phyloP scores from a whole-genome alignment of 2,329 filamentous ascomycete species.

The Penicillium nordicum region DNA sequence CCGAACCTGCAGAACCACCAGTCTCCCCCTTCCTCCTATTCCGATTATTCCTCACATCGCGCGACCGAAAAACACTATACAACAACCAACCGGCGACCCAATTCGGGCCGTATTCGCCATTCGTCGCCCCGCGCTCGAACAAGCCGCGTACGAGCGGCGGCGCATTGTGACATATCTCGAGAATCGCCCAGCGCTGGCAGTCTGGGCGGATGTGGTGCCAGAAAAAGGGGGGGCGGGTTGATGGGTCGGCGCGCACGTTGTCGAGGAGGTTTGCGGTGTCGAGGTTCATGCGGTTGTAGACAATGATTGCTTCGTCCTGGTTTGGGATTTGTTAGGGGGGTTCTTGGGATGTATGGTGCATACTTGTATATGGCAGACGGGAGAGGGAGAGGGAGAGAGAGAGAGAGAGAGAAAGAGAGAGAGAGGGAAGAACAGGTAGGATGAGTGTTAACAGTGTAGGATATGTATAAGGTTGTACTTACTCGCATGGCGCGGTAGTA shows the following conservation, averaged over 20 bases:
- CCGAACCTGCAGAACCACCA: conserved; percentile 10
- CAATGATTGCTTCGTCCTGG: conserved; percentile 45
- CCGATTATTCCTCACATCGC: conserved; percentile 47
- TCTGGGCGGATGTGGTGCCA: conserved; percentile 48
- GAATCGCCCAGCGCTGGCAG: conserved; percentile 41
- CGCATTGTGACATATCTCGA: conserved; percentile 43
- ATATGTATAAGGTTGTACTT: conserved; percentile 15
- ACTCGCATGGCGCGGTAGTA: conserved; percentile 47
- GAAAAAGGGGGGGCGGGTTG: conserved; percentile 43
- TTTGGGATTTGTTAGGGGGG: not conserved
- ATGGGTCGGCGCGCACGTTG: conserved; percentile 36
- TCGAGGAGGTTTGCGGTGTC: conserved; percentile 42
- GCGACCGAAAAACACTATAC: conserved; percentile 48
- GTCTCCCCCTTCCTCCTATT: conserved; percentile 41
- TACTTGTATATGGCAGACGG: not conserved
- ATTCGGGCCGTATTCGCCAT: conserved; percentile 45
- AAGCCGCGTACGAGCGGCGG: conserved; percentile 37
- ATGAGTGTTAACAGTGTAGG: not conserved
- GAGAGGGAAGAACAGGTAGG: not conserved
- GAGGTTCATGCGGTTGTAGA: conserved; percentile 43
- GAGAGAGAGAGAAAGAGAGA: no score
- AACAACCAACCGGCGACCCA: conserved; percentile 48
- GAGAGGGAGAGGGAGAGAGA: no score
- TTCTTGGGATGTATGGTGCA: not conserved
- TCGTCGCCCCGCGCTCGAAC: conserved; percentile 42